These are phyloP conservation scores for Aspergillus avenaceus DNA, from an alignment of 495 filamentous ascomycete genomes.

Conservation along the genomic window DNA sequence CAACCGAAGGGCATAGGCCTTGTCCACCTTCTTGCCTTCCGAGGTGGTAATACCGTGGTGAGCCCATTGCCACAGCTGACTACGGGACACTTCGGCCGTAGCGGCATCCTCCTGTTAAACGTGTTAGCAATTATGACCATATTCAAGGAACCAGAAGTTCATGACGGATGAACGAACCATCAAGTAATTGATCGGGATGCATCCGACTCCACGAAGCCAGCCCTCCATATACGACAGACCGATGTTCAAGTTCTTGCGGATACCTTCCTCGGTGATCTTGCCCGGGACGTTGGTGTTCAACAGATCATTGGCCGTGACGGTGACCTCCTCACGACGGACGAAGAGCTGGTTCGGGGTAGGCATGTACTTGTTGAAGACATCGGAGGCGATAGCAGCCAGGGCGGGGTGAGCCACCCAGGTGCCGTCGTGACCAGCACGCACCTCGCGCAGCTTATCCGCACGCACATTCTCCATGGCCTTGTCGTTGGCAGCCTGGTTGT, in stretches of 20 bases:
- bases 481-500: conserved; percentile 39
- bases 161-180: conserved; percentile 56
- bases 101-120: conserved; percentile 77
- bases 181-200: conserved; percentile 97
- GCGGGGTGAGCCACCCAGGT: conserved; percentile 98
- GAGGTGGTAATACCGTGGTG: conserved; percentile 78
- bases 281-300: conserved; percentile 98
- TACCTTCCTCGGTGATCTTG: conserved; percentile 88
- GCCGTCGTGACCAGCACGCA: conserved; percentile 91
- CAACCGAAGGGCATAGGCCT: conserved; percentile 80
- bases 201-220: conserved; percentile 92
- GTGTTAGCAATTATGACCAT: conserved; percentile 14
- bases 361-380: conserved; percentile 99
- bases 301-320: conserved; percentile 82
- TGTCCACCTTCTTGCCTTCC: conserved; percentile 91
- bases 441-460: conserved; percentile 95
- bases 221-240: conserved; percentile 98
- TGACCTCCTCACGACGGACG: conserved; percentile 82
- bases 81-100: conserved; percentile 90
- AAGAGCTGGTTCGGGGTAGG: conserved; percentile 97
- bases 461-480: conserved; percentile 79
- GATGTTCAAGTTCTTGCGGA: conserved; percentile 97
- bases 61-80: conserved; percentile 95
- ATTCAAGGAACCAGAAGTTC: too few species aligned
- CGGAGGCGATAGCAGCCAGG: conserved; percentile 79